Evolutionary conservation across 192 early-diverging fungal genomes (phyloP).

Genomic region (Endogone sp.): DNA sequence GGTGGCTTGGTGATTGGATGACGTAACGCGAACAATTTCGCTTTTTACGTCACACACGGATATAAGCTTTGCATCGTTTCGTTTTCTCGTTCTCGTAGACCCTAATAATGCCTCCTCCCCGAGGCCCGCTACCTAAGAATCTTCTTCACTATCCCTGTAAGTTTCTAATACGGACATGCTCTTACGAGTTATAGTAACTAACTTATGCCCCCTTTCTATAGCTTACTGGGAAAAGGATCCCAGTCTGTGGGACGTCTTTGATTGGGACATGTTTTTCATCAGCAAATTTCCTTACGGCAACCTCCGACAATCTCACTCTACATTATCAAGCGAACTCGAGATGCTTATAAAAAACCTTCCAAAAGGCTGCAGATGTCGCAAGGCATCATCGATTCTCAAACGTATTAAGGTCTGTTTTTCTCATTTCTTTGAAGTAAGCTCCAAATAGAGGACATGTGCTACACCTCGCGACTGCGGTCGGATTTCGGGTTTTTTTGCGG

Average conservation of each 20-base stretch:
- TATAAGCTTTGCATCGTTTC: too few relatives aligned
- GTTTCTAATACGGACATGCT: background rate
- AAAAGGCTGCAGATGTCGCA: background rate
- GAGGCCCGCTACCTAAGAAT: too few relatives aligned
- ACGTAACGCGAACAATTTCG: too few relatives aligned
- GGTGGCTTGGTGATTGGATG: too few relatives aligned
- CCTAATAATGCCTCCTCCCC: too few relatives aligned
- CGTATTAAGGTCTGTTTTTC: background rate
- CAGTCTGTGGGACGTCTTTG: background rate
- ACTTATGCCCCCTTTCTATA: background rate
- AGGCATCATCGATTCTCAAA: background rate
- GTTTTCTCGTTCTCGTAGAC: too few relatives aligned
- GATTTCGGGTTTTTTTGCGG: background rate
- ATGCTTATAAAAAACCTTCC: background rate
- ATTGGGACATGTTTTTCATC: background rate
- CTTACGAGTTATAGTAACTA: too few relatives aligned
- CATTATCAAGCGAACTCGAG: background rate
- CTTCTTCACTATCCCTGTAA: background rate
- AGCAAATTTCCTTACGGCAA: background rate
- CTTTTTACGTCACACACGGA: too few relatives aligned
- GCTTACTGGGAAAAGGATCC: background rate
- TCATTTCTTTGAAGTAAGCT: background rate
- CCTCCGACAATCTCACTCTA: background rate
- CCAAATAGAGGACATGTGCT: background rate
- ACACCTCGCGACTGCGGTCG: background rate